Percentiles rank a stretch among this genome's conserved stretches.
phyloP scores from a whole-genome alignment of 345 rosid species.

The Garcia nutans region DNA sequence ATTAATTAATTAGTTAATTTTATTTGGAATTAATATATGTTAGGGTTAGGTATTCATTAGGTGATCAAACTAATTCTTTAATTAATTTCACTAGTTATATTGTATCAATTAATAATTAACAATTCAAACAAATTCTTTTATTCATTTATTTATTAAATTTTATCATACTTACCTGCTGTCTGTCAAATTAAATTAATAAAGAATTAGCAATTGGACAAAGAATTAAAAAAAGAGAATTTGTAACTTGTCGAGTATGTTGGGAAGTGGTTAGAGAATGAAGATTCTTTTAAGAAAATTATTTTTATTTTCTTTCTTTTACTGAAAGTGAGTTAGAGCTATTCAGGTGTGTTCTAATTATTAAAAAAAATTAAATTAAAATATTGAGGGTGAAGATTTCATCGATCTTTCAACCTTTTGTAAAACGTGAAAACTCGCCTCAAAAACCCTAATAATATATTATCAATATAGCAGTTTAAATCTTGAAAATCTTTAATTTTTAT shows the following conservation, averaged over 20 bases:
- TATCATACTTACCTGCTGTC: background rate
- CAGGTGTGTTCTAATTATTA: no score
- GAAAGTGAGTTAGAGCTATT: no score
- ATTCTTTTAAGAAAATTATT: constrained; percentile 15
- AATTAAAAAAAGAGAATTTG: constrained; percentile 13
- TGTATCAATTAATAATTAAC: constrained; percentile 13
- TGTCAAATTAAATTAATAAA: constrained; percentile 15
- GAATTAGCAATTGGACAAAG: background rate
- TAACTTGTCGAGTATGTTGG: constrained; percentile 30
- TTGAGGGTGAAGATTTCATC: background rate
- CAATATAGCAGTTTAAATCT: no score
- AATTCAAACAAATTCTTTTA: background rate
- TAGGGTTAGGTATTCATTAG: constrained; percentile 47
- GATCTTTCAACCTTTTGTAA: background rate
- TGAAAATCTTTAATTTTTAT: no score
- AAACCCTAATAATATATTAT: no score
- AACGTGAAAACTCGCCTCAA: no score
- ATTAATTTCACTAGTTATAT: no score
- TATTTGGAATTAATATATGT: background rate
- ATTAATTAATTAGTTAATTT: background rate
- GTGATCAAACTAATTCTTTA: constrained; percentile 36
- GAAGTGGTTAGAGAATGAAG: constrained; percentile 30
- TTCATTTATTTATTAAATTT: background rate
- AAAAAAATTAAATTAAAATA: background rate
- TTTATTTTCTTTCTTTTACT: no score